These are phyloP conservation scores for Lyophyllum semitale DNA, from an alignment of 768 basidiomycete species.

Conservation along the genomic window DNA sequence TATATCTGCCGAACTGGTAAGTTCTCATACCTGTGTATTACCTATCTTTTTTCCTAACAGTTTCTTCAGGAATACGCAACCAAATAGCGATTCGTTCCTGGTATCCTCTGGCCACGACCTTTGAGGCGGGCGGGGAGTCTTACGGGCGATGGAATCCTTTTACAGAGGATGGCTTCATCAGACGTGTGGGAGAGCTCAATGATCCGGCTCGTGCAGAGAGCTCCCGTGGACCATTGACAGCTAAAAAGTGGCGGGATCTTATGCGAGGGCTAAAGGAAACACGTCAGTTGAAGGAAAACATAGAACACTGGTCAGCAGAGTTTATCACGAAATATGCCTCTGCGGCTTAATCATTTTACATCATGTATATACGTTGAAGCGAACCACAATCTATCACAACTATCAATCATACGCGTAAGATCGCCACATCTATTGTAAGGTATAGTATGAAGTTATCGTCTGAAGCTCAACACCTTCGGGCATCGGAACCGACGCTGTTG, in stretches of 20 bases:
- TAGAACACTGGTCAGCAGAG: neutral
- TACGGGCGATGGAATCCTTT: neutral
- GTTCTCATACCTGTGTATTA: neutral
- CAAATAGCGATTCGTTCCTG: conserved; percentile 12
- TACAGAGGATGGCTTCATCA: neutral
- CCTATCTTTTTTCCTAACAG: too few species aligned
- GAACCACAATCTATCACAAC: too few species aligned
- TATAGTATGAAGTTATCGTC: too few species aligned
- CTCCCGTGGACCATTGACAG: neutral
- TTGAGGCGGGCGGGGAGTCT: neutral
- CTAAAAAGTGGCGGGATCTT: neutral
- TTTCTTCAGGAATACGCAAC: too few species aligned
- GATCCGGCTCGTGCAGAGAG: neutral
- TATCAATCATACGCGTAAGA: too few species aligned
- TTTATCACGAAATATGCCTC: neutral
- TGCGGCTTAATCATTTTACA: too few species aligned
- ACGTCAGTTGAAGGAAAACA: neutral
- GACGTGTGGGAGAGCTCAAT: neutral
- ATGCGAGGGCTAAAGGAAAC: neutral
- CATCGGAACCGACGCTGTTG: too few species aligned
- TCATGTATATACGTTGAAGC: neutral
- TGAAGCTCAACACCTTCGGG: too few species aligned
- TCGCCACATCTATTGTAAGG: too few species aligned
- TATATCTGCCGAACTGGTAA: conserved; percentile 13
- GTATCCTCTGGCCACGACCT: conserved; percentile 13